A percentile compares a stretch with the other conserved stretches of the same genome.
Conservation (phyloP, 768 basidiomycete species). For the Amanita rubescens region DNA sequence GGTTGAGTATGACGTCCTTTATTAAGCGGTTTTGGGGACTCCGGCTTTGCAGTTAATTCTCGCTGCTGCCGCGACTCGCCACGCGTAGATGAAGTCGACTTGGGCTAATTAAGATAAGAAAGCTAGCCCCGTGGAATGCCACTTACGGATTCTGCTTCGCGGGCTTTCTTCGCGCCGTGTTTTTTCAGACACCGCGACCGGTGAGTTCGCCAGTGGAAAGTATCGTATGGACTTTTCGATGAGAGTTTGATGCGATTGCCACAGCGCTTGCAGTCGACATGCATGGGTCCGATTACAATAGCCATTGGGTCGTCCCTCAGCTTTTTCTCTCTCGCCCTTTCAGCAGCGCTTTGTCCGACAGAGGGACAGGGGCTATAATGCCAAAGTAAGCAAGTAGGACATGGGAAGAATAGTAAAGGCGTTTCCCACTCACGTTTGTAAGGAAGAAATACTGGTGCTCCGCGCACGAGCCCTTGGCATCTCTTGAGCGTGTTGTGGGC, state of each 20-base stretch:
- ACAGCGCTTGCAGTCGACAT: slow-evolving; percentile 51
- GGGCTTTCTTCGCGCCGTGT: slow-evolving; percentile 17
- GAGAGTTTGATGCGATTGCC: slow-evolving; percentile 55
- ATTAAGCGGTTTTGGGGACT: background rate
- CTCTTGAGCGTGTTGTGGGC: slow-evolving; percentile 3
- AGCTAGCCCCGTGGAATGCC: slow-evolving; percentile 19
- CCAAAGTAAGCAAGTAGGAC: background rate
- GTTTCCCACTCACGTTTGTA: background rate
- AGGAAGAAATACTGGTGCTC: background rate
- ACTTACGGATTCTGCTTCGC: slow-evolving; percentile 13
- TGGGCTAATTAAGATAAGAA: background rate
- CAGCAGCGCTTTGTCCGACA: slow-evolving; percentile 26
- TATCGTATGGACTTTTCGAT: slow-evolving; percentile 57
- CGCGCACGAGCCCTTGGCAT: slow-evolving; percentile 4
- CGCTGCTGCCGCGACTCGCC: background rate
- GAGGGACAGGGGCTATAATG: slow-evolving; percentile 5
- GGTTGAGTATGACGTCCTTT: background rate
- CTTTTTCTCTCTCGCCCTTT: slow-evolving; percentile 42
- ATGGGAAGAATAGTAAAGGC: background rate
- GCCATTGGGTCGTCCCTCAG: slow-evolving; percentile 48
- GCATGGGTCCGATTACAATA: slow-evolving; percentile 40
- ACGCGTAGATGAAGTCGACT: background rate
- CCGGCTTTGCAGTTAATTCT: background rate
- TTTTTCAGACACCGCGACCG: slow-evolving; percentile 51
- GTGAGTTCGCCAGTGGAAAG: slow-evolving; percentile 63